Conservation (phyloP, 305 asterid genomes). For the Stenogyne calaminthoides region DNA sequence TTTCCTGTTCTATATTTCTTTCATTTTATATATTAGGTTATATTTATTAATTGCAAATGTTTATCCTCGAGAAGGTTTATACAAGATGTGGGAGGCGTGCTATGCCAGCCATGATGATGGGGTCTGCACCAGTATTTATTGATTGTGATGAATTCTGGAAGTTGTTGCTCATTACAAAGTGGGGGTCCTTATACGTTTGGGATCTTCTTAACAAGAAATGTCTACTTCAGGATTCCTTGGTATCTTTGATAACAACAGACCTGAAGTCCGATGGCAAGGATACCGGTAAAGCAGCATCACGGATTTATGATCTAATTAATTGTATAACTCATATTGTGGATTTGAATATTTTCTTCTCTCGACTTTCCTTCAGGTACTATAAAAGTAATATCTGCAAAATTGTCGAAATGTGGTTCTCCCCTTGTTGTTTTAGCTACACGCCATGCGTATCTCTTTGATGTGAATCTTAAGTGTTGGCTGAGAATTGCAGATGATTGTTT, state of each 20-base stretch:
- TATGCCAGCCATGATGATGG: conserved; percentile 93
- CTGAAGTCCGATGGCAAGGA: conserved; percentile 50
- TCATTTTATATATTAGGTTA: conserved; percentile 5
- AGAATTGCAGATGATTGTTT: conserved; percentile 94
- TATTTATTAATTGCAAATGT: conserved; percentile 29
- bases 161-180: conserved; percentile 81
- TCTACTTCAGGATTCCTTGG: conserved; percentile 82
- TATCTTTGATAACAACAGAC: conserved; percentile 63
- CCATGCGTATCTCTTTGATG: conserved; percentile 85
- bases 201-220: conserved; percentile 82
- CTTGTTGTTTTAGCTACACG: conserved; percentile 92
- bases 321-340: neutral
- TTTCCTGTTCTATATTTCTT: conserved; percentile 6
- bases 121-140: conserved; percentile 86
- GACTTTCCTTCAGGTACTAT: conserved; percentile 59
- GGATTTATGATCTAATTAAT: neutral
- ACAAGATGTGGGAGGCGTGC: conserved; percentile 97
- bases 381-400: conserved; percentile 87
- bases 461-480: conserved; percentile 88
- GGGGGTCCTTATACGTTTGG: conserved; percentile 85
- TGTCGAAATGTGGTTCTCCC: conserved; percentile 88
- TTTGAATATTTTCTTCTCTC: conserved; percentile 16
- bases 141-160: conserved; percentile 97
- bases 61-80: conserved; percentile 65
- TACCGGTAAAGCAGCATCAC: conserved; percentile 41